Percentiles rank a stretch among this genome's conserved stretches.
These are phyloP conservation scores for Falciphora oryzae DNA, from an alignment of 2,329 filamentous ascomycete genomes.

Conservation along the genomic window DNA sequence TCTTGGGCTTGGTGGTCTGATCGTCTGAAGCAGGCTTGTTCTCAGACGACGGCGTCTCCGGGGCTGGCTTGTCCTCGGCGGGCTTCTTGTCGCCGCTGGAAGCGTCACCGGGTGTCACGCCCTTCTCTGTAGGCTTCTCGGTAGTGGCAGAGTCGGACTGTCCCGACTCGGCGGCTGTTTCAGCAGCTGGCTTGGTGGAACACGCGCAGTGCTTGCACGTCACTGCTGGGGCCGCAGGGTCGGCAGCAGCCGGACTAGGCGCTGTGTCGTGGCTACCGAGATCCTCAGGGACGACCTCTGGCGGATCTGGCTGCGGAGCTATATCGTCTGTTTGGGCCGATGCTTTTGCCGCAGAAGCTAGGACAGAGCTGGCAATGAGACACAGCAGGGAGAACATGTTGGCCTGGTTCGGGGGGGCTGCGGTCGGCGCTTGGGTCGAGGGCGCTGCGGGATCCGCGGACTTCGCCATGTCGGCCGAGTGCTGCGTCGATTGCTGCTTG, in stretches of 20 bases:
- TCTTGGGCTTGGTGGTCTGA: no score
- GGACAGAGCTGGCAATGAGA: constrained; percentile 4
- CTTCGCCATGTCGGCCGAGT: no score
- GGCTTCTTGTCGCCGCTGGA: neutral
- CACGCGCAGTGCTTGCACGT: neutral
- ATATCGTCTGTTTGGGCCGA: neutral
- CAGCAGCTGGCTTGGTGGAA: neutral
- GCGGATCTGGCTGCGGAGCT: constrained; percentile 1
- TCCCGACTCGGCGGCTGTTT: neutral
- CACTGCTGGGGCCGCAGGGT: neutral
- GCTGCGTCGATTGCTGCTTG: no score
- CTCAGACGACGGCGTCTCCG: neutral
- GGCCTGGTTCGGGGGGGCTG: neutral
- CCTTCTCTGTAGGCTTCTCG: neutral
- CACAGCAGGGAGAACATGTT: constrained; percentile 4
- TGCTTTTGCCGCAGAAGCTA: neutral
- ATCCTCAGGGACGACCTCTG: constrained; percentile 4
- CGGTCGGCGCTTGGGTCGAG: no score
- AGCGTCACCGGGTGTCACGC: neutral
- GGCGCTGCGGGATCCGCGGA: no score
- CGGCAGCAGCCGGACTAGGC: neutral
- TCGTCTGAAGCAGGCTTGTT: neutral
- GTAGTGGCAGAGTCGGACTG: neutral
- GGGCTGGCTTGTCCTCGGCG: neutral
- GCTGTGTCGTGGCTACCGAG: no score